A percentile compares a stretch with the other conserved stretches of the same genome.
Conservation (phyloP, 2,329 filamentous ascomycete genomes). For the Paracamarosporium sp. region DNA sequence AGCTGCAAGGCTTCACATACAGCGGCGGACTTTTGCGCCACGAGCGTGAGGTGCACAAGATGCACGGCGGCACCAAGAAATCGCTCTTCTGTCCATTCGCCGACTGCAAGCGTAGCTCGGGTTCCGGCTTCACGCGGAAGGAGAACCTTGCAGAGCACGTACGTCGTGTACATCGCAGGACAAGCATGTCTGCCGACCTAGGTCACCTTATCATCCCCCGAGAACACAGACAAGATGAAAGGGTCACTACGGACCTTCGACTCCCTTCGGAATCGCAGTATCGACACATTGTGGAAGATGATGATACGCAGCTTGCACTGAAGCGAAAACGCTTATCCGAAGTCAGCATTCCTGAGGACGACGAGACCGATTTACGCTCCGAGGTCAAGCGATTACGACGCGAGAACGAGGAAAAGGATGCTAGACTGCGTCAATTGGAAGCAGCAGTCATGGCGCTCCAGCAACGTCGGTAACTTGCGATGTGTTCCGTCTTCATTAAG, state of each 20-base stretch:
- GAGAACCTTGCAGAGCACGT: constrained; percentile 96
- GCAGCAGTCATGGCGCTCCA: constrained; percentile 43
- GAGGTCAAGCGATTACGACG: constrained; percentile 50
- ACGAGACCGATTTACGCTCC: constrained; percentile 40
- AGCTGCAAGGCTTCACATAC: constrained; percentile 93
- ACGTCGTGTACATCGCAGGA: constrained; percentile 75
- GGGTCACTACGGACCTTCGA: constrained; percentile 25
- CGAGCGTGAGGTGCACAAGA: constrained; percentile 90
- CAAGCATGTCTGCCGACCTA: constrained; percentile 45
- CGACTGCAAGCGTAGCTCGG: constrained; percentile 88
- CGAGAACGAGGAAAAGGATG: constrained; percentile 51
- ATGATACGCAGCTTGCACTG: constrained; percentile 25
- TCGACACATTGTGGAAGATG: constrained; percentile 29
- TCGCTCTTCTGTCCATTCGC: constrained; percentile 83
- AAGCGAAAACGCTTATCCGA: constrained; percentile 45
- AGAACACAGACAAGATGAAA: constrained; percentile 27
- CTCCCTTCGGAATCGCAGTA: constrained; percentile 33
- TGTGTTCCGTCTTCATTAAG: not conserved
- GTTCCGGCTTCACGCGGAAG: constrained; percentile 88
- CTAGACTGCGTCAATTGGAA: constrained; percentile 44
- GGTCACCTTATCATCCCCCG: constrained; percentile 38
- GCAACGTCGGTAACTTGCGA: constrained; percentile 25
- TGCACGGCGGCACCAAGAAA: constrained; percentile 87
- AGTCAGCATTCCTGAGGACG: constrained; percentile 27
- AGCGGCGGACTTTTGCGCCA: constrained; percentile 88